Conservation (phyloP, 1,284 basidiomycete genomes). For the Chalciporus piperatoides region DNA sequence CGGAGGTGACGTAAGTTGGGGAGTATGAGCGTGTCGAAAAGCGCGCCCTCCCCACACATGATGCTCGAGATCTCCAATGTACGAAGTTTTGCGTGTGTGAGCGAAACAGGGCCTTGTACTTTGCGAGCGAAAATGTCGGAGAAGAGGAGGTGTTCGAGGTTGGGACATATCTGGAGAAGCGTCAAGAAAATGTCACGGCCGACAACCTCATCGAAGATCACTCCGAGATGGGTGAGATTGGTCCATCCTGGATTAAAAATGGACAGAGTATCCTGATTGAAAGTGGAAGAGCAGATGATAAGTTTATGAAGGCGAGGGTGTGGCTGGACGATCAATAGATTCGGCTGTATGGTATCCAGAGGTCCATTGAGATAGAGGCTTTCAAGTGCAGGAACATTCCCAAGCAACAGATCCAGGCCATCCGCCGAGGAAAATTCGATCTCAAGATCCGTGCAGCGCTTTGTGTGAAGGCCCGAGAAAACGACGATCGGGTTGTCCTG, state of each 20-base stretch:
- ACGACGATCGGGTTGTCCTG: too few relatives aligned
- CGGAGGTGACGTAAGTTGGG: background rate
- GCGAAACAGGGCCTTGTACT: background rate
- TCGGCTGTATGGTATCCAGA: background rate
- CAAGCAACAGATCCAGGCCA: slow-evolving; percentile 15
- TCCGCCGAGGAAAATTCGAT: slow-evolving; percentile 17
- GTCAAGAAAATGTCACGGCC: slow-evolving; percentile 2
- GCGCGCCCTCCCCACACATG: too few relatives aligned
- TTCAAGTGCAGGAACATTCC: slow-evolving; percentile 16
- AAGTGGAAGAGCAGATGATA: background rate
- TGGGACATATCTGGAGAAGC: slow-evolving; percentile 8
- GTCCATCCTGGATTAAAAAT: slow-evolving; percentile 15
- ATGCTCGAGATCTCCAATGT: background rate
- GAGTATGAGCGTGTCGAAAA: background rate
- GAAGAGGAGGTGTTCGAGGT: slow-evolving; percentile 3
- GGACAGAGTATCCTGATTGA: slow-evolving; percentile 2
- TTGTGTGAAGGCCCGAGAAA: slow-evolving; percentile 17
- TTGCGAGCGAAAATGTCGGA: background rate
- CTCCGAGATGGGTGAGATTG: slow-evolving; percentile 11
- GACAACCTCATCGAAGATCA: background rate
- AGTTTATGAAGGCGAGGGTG: slow-evolving; percentile 11
- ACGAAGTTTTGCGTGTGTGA: slow-evolving; percentile 9
- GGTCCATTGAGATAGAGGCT: slow-evolving; percentile 20
- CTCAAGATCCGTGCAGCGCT: slow-evolving; percentile 10
- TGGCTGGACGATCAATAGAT: slow-evolving; percentile 8